Base-by-base conservation (phyloP, 148 eudicot genomes). In the Polygonum aviculare region DNA sequence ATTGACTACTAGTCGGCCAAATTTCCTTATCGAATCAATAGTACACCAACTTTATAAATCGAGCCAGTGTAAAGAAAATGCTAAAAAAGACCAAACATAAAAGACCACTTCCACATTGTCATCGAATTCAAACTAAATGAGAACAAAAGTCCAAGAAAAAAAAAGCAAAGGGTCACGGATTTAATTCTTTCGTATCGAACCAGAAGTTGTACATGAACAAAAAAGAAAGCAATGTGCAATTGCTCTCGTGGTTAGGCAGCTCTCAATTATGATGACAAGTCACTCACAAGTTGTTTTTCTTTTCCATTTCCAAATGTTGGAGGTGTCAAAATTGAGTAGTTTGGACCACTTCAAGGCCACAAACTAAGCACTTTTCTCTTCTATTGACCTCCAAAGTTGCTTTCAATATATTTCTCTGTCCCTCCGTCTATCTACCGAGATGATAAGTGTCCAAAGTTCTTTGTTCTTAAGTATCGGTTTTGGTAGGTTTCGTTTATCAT, bases 231-330 rank as follows among this genome's bases (percentile, higher is more conserved):
- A 57, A n/a, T 19, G 35, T 18, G 14, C 35, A 59, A 22, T 12
- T 10, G 33, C 69, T 62, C 16, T 36, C 71, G 36, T 65, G 44
- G 71, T 65, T 65, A 36, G 71, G 71, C 71, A 65, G n/a, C 41
- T 65, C 71, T 33, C 71, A 65, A 65, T 36, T 65, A 36, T 15
- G 44, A 65, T 36, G 71, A 65, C 71, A 65, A 6, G 9, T 65
- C 71, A 65, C 16, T 65, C 71, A 65, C 71, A 65, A 65, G 41
- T 36, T 14, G 3, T 26, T 60, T 57, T 14, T 12, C 14, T 35
- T 35, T 35, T 15, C 44, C 44, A 26, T 22, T 22, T 60, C 12
- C 67, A 26, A 14, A 65, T 65, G 40, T 65, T 33, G 41, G 71
- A 65, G 71, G 71, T 65, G 71, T 65, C 71, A 65, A 65, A 65